phyloP scores from a whole-genome alignment of 179 eudicot genomes.

The Beta macrorhiza region DNA sequence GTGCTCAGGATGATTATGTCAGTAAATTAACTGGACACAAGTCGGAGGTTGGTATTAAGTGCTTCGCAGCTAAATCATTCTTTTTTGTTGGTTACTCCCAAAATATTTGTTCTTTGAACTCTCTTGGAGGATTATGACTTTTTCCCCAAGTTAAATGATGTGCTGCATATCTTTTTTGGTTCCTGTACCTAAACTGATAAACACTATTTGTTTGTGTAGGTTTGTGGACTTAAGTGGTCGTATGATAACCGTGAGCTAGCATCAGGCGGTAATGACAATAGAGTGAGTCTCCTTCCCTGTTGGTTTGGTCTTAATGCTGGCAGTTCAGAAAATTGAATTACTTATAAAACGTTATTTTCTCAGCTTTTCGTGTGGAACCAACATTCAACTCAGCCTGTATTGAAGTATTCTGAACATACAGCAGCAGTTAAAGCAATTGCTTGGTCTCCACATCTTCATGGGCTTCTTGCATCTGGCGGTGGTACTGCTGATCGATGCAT shows the following conservation, averaged over 20 bases:
- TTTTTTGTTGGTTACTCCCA: conserved; percentile 4
- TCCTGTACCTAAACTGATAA: neutral
- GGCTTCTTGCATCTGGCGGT: conserved; percentile 95
- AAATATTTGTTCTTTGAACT: neutral
- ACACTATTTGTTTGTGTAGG: conserved; percentile 38
- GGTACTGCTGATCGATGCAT: conserved; percentile 98
- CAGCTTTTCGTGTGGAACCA: conserved; percentile 98
- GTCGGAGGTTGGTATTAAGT: conserved; percentile 64
- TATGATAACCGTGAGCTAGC: conserved; percentile 93
- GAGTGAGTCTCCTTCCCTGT: conserved; percentile 43
- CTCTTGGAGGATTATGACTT: neutral
- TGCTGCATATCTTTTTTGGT: neutral
- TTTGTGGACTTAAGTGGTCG: conserved; percentile 97
- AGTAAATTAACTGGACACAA: conserved; percentile 88
- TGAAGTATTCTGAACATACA: conserved; percentile 83
- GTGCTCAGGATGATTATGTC: conserved; percentile 76
- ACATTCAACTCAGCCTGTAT: conserved; percentile 75
- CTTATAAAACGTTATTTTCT: conserved; percentile 6
- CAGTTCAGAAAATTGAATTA: neutral
- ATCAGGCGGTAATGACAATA: conserved; percentile 94
- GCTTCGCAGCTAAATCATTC: conserved; percentile 2
- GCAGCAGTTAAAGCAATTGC: conserved; percentile 99
- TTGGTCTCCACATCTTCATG: conserved; percentile 97
- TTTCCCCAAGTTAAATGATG: neutral
- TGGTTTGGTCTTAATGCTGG: neutral